These are phyloP conservation scores for Colletotrichum karsti DNA, from an alignment of 2,329 filamentous ascomycete genomes.

Conservation along the genomic window DNA sequence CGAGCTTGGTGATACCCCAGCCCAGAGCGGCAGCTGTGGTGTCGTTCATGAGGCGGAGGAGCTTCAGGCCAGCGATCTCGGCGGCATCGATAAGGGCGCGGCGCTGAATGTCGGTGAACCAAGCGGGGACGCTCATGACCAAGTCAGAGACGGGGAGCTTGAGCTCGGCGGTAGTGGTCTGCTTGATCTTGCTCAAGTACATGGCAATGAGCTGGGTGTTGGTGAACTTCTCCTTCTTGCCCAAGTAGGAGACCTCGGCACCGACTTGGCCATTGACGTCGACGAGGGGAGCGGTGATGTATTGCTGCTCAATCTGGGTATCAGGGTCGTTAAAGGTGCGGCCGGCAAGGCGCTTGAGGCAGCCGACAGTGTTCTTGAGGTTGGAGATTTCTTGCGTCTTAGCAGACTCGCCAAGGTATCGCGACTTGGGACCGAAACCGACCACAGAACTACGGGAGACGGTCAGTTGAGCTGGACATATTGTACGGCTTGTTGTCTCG, in stretches of 20 bases:
- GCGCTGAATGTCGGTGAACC: conserved; percentile 97
- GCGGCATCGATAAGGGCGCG: conserved; percentile 88
- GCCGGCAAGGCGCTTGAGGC: conserved; percentile 91
- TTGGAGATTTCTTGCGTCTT: conserved; percentile 99
- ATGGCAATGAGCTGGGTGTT: conserved; percentile 93
- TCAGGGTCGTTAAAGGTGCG: conserved; percentile 90
- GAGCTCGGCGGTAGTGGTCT: conserved; percentile 86
- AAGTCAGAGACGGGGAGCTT: conserved; percentile 92
- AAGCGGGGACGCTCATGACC: conserved; percentile 92
- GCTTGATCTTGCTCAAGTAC: conserved; percentile 94
- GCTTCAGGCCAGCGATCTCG: conserved; percentile 92
- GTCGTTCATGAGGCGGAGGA: conserved; percentile 96
- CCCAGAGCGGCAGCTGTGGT: conserved; percentile 95
- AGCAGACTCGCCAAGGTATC: conserved; percentile 93
- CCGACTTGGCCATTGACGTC: conserved; percentile 95
- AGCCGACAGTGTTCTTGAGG: conserved; percentile 97
- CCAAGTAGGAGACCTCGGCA: conserved; percentile 90
- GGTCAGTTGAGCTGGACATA: conserved; percentile 26
- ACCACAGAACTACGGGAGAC: conserved; percentile 78
- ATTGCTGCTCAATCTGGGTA: conserved; percentile 91
- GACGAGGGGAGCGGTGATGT: conserved; percentile 83
- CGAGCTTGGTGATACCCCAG: conserved; percentile 97
- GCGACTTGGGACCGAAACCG: conserved; percentile 91
- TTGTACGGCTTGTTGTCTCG: conserved; percentile 19
- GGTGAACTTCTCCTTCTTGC: conserved; percentile 96